phyloP scores from a whole-genome alignment of 805 yeast species.

The Kodamaea nitidulidarum region DNA sequence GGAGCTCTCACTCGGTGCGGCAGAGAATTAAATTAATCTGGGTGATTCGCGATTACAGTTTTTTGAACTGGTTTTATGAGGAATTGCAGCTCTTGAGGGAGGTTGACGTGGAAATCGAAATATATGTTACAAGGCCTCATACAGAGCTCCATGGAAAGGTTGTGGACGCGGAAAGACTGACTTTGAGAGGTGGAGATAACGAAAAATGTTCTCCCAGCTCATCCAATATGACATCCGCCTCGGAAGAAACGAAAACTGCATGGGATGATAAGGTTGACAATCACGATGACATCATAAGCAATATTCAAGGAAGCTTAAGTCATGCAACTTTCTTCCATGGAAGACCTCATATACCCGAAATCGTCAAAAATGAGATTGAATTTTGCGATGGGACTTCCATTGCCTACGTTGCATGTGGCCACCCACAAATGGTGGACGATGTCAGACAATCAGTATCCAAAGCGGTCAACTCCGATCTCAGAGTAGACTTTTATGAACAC shows the following conservation, averaged over 20 bases:
- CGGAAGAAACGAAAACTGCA: too few species aligned
- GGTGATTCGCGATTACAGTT: slow-evolving; percentile 21
- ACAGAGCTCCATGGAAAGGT: neutral
- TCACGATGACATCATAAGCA: slow-evolving; percentile 2
- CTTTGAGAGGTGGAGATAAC: neutral
- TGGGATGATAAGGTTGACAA: too few species aligned
- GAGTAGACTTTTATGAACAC: slow-evolving; percentile 72
- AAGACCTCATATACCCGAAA: slow-evolving; percentile 43
- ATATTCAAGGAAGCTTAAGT: slow-evolving; percentile 13
- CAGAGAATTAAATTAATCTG: slow-evolving; percentile 22
- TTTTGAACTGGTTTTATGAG: slow-evolving; percentile 22
- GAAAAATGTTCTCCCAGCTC: too few species aligned
- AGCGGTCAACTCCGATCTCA: slow-evolving; percentile 37
- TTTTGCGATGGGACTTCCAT: slow-evolving; percentile 15
- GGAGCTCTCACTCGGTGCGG: slow-evolving; percentile 8
- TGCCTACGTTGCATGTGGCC: slow-evolving; percentile 61
- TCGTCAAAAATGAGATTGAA: slow-evolving; percentile 35
- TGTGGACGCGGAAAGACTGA: neutral
- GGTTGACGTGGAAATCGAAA: slow-evolving; percentile 25
- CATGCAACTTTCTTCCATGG: slow-evolving; percentile 18
- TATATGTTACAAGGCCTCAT: slow-evolving; percentile 36
- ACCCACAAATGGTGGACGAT: slow-evolving; percentile 53
- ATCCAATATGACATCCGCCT: too few species aligned
- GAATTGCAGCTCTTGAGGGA: slow-evolving; percentile 18
- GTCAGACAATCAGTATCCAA: slow-evolving; percentile 46